Conservation (phyloP, 495 filamentous ascomycete genomes). For the Platismatia glauca region DNA sequence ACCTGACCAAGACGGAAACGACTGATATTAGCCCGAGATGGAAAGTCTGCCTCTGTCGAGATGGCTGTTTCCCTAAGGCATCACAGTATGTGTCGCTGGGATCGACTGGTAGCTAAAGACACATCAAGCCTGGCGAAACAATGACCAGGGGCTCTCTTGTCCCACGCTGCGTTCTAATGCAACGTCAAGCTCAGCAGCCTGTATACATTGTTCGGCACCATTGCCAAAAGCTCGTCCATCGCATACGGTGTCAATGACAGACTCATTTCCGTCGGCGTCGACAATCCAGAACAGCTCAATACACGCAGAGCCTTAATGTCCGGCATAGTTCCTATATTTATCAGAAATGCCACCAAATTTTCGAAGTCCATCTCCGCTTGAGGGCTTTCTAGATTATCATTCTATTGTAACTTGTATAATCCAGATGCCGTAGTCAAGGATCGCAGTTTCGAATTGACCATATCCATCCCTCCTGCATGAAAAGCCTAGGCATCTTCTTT, state of each 20-base stretch:
- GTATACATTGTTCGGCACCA: slow-evolving; percentile 51
- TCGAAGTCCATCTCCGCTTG: slow-evolving; percentile 59
- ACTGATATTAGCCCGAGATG: slow-evolving; percentile 10
- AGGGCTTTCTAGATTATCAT: slow-evolving; percentile 54
- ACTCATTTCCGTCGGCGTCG: slow-evolving; percentile 53
- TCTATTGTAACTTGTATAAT: slow-evolving; percentile 53
- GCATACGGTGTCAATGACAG: slow-evolving; percentile 48
- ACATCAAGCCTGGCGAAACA: slow-evolving; percentile 58
- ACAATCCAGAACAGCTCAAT: slow-evolving; percentile 49
- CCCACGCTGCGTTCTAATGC: slow-evolving; percentile 49
- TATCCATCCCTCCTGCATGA: slow-evolving; percentile 46
- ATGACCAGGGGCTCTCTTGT: slow-evolving; percentile 40
- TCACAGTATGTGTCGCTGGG: background rate
- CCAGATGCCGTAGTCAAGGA: slow-evolving; percentile 48
- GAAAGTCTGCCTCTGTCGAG: slow-evolving; percentile 8
- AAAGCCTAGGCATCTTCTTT: slow-evolving; percentile 35
- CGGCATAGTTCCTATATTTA: slow-evolving; percentile 55
- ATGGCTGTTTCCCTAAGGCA: slow-evolving; percentile 6
- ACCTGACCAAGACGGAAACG: slow-evolving; percentile 10
- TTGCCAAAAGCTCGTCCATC: slow-evolving; percentile 43
- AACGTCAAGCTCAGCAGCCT: slow-evolving; percentile 50
- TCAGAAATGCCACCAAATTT: slow-evolving; percentile 49
- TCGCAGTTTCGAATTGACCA: slow-evolving; percentile 62
- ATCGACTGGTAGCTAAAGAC: slow-evolving; percentile 33
- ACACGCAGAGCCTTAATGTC: slow-evolving; percentile 50